Evolutionary conservation across 331 rosid genomes (phyloP).

Genomic region (Malus hybrid): DNA sequence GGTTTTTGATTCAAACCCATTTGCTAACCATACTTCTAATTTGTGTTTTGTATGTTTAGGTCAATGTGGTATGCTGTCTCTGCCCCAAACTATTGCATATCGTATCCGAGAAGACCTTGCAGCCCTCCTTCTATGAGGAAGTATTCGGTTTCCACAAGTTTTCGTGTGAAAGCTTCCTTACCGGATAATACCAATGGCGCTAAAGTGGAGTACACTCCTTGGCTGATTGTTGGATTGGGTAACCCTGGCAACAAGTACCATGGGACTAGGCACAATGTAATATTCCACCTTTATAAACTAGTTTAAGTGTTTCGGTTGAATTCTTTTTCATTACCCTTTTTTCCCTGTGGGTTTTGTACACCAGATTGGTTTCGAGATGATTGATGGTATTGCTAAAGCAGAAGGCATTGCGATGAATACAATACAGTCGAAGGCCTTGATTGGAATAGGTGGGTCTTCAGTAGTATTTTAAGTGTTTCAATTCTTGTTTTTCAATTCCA

Average conservation of each 20-base stretch:
- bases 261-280: constrained; percentile 91
- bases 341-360: constrained; percentile 7
- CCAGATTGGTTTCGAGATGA: constrained; percentile 91
- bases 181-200: constrained; percentile 28
- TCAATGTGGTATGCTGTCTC: constrained; percentile 61
- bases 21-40: neutral
- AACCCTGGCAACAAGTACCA: constrained; percentile 90
- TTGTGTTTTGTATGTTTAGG: constrained; percentile 10
- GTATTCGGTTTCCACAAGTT: constrained; percentile 21
- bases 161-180: constrained; percentile 44
- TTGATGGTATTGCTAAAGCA: constrained; percentile 51
- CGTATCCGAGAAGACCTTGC: constrained; percentile 26
- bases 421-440: constrained; percentile 79
- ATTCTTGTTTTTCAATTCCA: neutral
- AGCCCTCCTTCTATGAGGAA: constrained; percentile 14
- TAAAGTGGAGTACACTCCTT: constrained; percentile 87
- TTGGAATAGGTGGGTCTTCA: constrained; percentile 69
- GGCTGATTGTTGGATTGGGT: constrained; percentile 91
- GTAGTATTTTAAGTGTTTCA: neutral
- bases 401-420: constrained; percentile 81
- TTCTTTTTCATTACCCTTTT: neutral
- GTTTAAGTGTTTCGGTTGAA: neutral
- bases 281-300: neutral
- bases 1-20: neutral
- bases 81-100: constrained; percentile 33